Evolutionary conservation across 1,284 basidiomycete species (phyloP).

Genomic region (Crocinoboletus sp.): DNA sequence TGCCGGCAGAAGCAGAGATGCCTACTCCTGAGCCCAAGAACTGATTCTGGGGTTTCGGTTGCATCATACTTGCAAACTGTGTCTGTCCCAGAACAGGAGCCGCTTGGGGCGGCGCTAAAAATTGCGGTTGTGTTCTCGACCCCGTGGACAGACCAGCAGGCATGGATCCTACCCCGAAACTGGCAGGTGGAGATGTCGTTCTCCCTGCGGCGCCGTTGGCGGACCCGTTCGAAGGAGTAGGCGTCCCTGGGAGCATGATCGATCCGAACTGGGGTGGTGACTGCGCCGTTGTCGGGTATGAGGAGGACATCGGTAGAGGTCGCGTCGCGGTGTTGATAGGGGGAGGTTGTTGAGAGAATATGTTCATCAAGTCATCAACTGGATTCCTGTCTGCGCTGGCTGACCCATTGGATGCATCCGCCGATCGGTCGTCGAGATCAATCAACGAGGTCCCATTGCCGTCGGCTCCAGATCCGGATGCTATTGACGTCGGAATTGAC

Average conservation of each 20-base stretch:
- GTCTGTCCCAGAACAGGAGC: background rate
- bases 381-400: conserved; percentile 20
- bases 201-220: conserved; percentile 17
- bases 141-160: conserved; percentile 23
- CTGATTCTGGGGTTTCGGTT: conserved; percentile 18
- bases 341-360: conserved; percentile 43
- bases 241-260: conserved; percentile 52
- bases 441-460: conserved; percentile 54
- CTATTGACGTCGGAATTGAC: conserved; percentile 63
- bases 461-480: conserved; percentile 26
- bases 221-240: conserved; percentile 24
- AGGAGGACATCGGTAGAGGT: conserved; percentile 15
- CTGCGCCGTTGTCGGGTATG: conserved; percentile 11
- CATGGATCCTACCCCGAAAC: background rate
- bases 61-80: conserved; percentile 15
- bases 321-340: conserved; percentile 24
- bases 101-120: conserved; percentile 1
- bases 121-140: conserved; percentile 9
- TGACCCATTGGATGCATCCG: conserved; percentile 8
- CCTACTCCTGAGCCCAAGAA: conserved; percentile 17
- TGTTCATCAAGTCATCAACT: conserved; percentile 53
- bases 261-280: conserved; percentile 37
- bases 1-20: background rate
- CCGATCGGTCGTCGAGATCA: conserved; percentile 60
- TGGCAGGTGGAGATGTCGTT: conserved; percentile 18